Conservation (phyloP, 768 basidiomycete genomes). For the Lentinula lateritia region DNA sequence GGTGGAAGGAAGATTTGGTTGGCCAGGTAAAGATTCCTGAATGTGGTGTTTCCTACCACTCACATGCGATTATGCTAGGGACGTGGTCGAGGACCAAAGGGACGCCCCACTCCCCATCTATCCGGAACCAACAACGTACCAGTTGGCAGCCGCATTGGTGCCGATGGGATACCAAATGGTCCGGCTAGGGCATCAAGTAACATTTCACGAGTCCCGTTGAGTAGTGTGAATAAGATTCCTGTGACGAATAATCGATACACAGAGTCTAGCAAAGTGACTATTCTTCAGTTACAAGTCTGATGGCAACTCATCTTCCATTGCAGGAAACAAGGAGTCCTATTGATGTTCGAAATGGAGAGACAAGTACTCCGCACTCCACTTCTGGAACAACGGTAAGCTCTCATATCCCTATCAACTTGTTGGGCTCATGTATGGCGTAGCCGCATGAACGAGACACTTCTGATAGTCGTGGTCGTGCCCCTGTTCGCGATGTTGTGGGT, state of each 20-base stretch:
- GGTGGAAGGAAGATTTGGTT: background rate
- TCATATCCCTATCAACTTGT: background rate
- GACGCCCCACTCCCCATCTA: background rate
- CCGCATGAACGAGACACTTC: background rate
- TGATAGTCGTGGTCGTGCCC: background rate
- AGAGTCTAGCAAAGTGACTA: background rate
- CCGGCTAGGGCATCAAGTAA: slow-evolving; percentile 16
- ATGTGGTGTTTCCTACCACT: background rate
- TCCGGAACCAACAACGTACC: background rate
- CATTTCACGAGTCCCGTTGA: background rate
- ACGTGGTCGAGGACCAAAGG: slow-evolving; percentile 15
- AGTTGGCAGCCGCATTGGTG: slow-evolving; percentile 9
- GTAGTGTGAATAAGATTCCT: slow-evolving; percentile 19
- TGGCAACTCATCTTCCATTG: background rate
- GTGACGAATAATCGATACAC: background rate
- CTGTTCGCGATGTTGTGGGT: background rate
- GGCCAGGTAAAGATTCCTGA: no score
- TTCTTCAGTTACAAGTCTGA: background rate
- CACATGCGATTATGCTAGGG: slow-evolving; percentile 9
- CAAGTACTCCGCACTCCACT: background rate
- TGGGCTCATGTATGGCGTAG: background rate
- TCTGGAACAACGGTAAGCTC: background rate
- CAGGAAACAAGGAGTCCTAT: background rate
- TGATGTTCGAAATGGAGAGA: background rate
- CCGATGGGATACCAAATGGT: slow-evolving; percentile 16